These are phyloP conservation scores for Alternaria atra DNA, from an alignment of 2,329 filamentous ascomycete genomes.

Conservation along the genomic window DNA sequence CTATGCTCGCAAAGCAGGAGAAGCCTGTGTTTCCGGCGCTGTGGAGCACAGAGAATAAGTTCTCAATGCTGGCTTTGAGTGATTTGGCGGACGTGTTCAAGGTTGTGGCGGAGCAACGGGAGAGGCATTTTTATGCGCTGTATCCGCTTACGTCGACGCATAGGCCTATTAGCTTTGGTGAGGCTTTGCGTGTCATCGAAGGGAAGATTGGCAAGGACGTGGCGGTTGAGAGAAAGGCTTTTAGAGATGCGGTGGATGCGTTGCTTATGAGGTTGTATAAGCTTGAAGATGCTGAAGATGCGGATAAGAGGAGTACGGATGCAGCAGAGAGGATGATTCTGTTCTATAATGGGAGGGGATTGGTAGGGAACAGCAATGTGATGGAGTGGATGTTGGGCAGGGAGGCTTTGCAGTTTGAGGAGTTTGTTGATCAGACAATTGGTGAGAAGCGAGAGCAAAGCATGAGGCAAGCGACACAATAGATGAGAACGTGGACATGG, in stretches of 20 bases:
- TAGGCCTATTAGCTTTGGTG: constrained; percentile 24
- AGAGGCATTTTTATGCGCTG: constrained; percentile 39
- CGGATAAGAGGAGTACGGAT: background rate
- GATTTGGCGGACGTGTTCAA: constrained; percentile 39
- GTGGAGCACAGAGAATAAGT: constrained; percentile 31
- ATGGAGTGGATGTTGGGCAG: background rate
- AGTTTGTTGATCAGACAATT: background rate
- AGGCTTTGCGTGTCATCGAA: constrained; percentile 25
- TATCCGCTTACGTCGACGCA: constrained; percentile 38
- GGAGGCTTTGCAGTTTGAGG: background rate
- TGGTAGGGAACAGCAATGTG: constrained; percentile 4
- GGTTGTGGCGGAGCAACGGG: constrained; percentile 31
- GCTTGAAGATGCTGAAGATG: background rate
- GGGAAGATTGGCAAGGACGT: constrained; percentile 37
- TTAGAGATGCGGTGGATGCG: constrained; percentile 28
- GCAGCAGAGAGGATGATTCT: background rate
- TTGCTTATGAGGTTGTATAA: constrained; percentile 16
- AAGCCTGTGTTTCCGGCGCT: constrained; percentile 26
- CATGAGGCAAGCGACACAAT: background rate
- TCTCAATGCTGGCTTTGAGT: constrained; percentile 35
- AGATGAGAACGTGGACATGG: background rate
- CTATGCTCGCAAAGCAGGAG: constrained; percentile 27
- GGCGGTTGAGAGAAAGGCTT: constrained; percentile 22
- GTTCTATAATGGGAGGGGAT: background rate
- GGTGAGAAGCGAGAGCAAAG: background rate